These are phyloP conservation scores for Neltuma alba DNA, from an alignment of 306 rosid species.

Conservation along the genomic window DNA sequence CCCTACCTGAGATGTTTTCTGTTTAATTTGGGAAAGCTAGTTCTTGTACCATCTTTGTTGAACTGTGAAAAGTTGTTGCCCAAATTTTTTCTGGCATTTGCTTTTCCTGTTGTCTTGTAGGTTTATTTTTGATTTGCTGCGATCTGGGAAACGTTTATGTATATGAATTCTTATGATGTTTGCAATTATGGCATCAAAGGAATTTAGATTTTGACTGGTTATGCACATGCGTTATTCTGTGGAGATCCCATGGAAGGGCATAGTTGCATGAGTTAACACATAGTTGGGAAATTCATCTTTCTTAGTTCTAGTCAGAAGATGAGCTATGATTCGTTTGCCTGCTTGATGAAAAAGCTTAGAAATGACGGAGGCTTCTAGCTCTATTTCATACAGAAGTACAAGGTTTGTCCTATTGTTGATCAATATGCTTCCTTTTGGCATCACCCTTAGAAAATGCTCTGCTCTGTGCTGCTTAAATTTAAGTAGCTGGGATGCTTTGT, in stretches of 20 bases:
- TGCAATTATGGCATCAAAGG: background rate
- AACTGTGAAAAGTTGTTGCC: background rate
- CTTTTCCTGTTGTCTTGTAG: slow-evolving; percentile 1
- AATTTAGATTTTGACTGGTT: slow-evolving; percentile 7
- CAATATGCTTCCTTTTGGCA: background rate
- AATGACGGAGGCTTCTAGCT: background rate
- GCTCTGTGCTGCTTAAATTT: background rate
- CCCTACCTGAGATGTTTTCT: background rate
- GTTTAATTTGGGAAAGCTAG: background rate
- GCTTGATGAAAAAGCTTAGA: background rate
- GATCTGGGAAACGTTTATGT: slow-evolving; percentile 1
- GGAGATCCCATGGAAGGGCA: background rate
- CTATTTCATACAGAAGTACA: background rate
- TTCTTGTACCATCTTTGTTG: slow-evolving; percentile 27
- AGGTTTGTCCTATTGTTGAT: background rate
- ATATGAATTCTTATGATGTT: too few species aligned
- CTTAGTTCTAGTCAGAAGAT: background rate
- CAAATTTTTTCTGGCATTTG: background rate
- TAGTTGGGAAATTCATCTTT: slow-evolving; percentile 11
- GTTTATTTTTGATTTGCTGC: background rate
- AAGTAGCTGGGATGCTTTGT: background rate
- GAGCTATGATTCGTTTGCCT: background rate
- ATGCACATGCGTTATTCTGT: slow-evolving; percentile 19
- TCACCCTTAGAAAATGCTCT: background rate
- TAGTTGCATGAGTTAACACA: background rate